phyloP scores from a whole-genome alignment of 1,139 yeast species.

The Yamadazyma sp. region DNA sequence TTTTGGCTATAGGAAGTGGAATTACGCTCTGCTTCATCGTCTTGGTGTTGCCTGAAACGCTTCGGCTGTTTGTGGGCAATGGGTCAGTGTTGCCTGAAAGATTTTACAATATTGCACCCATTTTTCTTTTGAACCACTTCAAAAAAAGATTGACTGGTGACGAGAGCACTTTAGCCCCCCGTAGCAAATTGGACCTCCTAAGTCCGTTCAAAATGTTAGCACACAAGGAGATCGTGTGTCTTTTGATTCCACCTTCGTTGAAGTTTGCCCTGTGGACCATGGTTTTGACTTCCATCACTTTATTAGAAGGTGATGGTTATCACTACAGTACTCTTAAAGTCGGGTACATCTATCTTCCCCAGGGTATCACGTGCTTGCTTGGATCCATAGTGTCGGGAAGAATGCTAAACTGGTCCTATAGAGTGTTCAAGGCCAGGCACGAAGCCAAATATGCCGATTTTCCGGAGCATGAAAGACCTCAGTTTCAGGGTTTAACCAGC shows the following conservation, averaged over 20 bases:
- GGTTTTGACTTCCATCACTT: conserved; percentile 32
- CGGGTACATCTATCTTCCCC: conserved; percentile 40
- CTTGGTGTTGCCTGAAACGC: conserved; percentile 36
- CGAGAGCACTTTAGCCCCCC: conserved; percentile 22
- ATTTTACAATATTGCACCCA: conserved; percentile 22
- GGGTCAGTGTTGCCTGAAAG: conserved; percentile 32
- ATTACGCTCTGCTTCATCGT: conserved; percentile 24
- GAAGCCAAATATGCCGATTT: conserved; percentile 19
- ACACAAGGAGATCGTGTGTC: conserved; percentile 22
- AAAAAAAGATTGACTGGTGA: conserved; percentile 28
- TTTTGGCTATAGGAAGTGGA: conserved; percentile 40
- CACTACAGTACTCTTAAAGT: conserved; percentile 35
- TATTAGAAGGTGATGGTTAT: conserved; percentile 29
- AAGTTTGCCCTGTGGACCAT: conserved; percentile 41
- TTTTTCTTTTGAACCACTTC: conserved; percentile 25
- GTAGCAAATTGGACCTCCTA: conserved; percentile 22
- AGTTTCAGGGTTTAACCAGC: conserved; percentile 27
- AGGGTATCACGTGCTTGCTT: conserved; percentile 32
- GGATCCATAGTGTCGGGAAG: conserved; percentile 33
- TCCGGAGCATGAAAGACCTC: conserved; percentile 19
- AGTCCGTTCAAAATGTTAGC: conserved; percentile 31
- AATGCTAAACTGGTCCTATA: conserved; percentile 29
- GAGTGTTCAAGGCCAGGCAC: conserved; percentile 16
- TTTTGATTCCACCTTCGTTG: conserved; percentile 32
- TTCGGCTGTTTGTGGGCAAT: conserved; percentile 38